phyloP scores from a whole-genome alignment of 139 green algal species.

The Chlorella sp. region DNA sequence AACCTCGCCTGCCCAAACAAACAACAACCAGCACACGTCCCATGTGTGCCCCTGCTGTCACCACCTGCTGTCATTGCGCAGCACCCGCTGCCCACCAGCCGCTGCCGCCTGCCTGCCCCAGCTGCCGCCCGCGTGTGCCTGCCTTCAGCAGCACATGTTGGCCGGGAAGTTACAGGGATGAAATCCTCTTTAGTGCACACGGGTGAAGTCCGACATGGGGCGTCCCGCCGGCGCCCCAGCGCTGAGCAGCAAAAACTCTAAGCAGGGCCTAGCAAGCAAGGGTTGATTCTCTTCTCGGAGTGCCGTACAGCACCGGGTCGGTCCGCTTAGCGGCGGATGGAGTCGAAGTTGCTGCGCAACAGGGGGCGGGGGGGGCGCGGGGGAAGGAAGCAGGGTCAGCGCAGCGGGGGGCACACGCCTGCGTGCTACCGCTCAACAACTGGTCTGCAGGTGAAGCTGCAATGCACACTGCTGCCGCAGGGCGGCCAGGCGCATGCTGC shows the following conservation, averaged over 20 bases:
- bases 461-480: not conserved
- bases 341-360: slow-evolving; percentile 24
- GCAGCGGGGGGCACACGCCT: not conserved
- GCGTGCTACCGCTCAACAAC: not conserved
- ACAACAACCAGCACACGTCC: no score
- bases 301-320: not conserved
- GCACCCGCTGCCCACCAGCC: no score
- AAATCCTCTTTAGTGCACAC: no score
- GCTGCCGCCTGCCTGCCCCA: no score
- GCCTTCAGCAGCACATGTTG: no score
- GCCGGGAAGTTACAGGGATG: no score
- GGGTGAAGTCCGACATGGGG: not conserved
- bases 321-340: slow-evolving; percentile 25
- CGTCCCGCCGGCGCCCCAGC: slow-evolving; percentile 10
- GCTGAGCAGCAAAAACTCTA: slow-evolving; percentile 15
- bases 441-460: not conserved
- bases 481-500: no score
- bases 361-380: not conserved
- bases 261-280: slow-evolving; percentile 15
- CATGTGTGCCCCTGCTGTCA: no score
- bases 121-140: no score
- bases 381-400: not conserved
- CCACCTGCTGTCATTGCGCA: no score
- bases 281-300: slow-evolving; percentile 16
- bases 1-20: no score